Evolutionary conservation across 805 yeast genomes (phyloP).

Genomic region (Yarrowia osloensis): DNA sequence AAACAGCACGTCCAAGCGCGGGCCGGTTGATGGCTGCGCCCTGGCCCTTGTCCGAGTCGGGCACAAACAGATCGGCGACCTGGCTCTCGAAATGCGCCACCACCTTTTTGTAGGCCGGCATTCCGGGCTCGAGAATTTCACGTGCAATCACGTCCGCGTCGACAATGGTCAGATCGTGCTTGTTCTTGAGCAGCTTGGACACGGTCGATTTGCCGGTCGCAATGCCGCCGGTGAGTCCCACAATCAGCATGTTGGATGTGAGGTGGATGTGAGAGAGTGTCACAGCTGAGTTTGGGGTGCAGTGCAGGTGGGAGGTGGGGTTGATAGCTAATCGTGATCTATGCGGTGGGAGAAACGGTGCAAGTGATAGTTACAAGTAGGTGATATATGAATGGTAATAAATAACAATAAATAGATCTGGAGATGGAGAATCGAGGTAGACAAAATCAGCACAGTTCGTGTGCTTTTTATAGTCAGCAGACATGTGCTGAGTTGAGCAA

Average conservation of each 20-base stretch:
- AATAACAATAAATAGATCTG: background rate
- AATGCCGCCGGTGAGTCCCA: slow-evolving; percentile 97
- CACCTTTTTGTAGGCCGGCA: slow-evolving; percentile 65
- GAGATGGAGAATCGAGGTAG: no score
- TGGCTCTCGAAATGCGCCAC: slow-evolving; percentile 58
- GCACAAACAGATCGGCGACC: slow-evolving; percentile 51
- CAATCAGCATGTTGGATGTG: slow-evolving; percentile 63
- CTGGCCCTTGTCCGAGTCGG: slow-evolving; percentile 44
- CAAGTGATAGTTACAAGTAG: no score
- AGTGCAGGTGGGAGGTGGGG: slow-evolving; percentile 20
- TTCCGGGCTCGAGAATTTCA: slow-evolving; percentile 81
- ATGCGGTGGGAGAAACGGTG: no score
- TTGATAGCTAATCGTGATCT: background rate
- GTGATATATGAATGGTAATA: no score
- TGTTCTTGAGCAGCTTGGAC: slow-evolving; percentile 56
- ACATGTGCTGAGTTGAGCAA: no score
- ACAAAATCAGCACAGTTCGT: no score
- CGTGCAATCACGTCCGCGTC: slow-evolving; percentile 93
- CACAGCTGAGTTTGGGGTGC: background rate
- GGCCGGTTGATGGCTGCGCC: slow-evolving; percentile 58
- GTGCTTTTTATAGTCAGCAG: no score
- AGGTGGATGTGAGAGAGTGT: background rate
- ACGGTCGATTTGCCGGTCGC: slow-evolving; percentile 97
- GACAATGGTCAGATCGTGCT: slow-evolving; percentile 59
- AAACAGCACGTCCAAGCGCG: slow-evolving; percentile 76